Evolutionary conservation across 225 moss, liverwort and hornwort species (phyloP), one percentile per base, ranked within the genome.

Genomic region (Lunularia cruciata): DNA sequence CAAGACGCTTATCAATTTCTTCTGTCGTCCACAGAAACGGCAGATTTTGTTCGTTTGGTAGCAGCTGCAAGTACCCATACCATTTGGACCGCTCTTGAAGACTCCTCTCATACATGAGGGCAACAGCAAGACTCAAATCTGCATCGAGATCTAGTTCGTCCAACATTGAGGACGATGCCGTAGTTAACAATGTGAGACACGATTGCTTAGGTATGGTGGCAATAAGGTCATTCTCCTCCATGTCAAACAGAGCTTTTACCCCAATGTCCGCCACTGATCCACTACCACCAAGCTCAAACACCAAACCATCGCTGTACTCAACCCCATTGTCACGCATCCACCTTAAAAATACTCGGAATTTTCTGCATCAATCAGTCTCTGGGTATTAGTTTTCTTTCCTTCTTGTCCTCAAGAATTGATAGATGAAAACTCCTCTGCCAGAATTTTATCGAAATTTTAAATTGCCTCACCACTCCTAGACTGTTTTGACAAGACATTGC

Each of bases 171-270:
- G 79, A 74, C 2, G 84, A 85, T 59, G 71, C 73, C 8, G 84
- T 86, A 15, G 88, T 95, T 27, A 83, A 26, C 26, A 78, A 70
- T 0, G 95, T 90, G 32, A 91, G 75, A 45, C 91, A 91, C 22
- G 89, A 86, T 48, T 87, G 79, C 82, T 95, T 95, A 11, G 91
- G 91, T 39, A 95, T 89, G 68, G 84, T 85, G 54, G 89, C 91
- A 30, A 91, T 84, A 64, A 91, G 67, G 40, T 95, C 89, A 31
- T 86, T 82, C 57, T 81, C 82, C 37, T 74, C 68, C 52, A 95
- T 72, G 22, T 77, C 70, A 36, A 34, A 77, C 11, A 73, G 34
- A 15, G 89, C 88, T 75, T 77, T 88, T 20, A 95, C 89, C 22
- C 91, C 91, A n/a, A 91, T 78, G 73, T 91, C 88, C 42, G 88